Base-by-base conservation (phyloP, 2,329 filamentous ascomycete species). In the Pyrenophora graminea region DNA sequence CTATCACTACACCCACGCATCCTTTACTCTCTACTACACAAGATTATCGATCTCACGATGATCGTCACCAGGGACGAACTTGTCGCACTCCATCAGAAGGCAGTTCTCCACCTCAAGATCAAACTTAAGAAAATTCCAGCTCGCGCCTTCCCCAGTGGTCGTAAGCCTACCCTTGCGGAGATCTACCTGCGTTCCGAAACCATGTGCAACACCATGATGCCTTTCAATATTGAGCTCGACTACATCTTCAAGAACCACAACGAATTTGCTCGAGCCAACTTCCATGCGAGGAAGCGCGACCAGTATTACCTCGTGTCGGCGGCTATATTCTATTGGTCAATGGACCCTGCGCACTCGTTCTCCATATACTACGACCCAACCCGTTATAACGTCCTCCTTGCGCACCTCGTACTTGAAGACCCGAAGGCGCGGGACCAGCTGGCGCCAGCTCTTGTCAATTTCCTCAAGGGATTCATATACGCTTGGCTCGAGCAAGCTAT, bases 261-360 rank as follows among this genome's bases (percentile, higher is more conserved):
- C 30, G 8, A 31, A 4, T 37, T 53, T 30, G 40, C 30, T 8
- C 21, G 17, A 2, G 23, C 36, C 27, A 23, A 34, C 4, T 48
- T 53, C 39, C 32, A 21, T 12, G 45, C 44, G 1, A 39, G 45
- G 36, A 53, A 48, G 39, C 34, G 45, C 17, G 45, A 53, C 10
- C 39, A 39, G n/a, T 21, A 48, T 6, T 18, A 44, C 10, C 13
- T 34, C 6, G 12, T 48, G 13, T 32, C 25, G 3, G 34, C 45
- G 12, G 40, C 45, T 1, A 53, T 45, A n/a, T 53, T 27, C 30
- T 43, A 48, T 15, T 49, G 51, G 51, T 15, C 46, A 21, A 36
- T 49, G 27, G 46, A 48, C 42, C 21, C 32, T n/a, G 18, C 23
- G 4, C 51, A 49, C 23, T 53, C 51, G 3, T 39, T 53, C 37